Conservation (phyloP, 306 rosid genomes). For the Quercus bicolor region DNA sequence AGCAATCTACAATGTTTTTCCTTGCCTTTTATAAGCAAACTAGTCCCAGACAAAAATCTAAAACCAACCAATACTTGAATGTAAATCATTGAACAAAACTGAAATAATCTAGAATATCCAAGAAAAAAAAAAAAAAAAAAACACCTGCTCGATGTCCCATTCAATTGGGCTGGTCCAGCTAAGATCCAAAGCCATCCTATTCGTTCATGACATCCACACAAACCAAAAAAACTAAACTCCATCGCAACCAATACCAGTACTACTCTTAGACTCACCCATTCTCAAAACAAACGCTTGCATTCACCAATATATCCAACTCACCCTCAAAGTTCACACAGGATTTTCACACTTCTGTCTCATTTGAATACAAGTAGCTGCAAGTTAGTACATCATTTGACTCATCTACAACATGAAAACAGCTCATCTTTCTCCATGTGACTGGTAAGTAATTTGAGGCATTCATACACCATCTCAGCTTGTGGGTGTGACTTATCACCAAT, state of each 20-base stretch:
- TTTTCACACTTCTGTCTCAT: background rate
- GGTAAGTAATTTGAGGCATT: constrained; percentile 51
- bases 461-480: constrained; percentile 43
- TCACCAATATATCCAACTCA: constrained; percentile 37
- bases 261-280: constrained; percentile 14
- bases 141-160: constrained; percentile 92
- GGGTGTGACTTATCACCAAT: constrained; percentile 56
- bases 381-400: constrained; percentile 18
- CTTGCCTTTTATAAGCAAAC: too few relatives aligned
- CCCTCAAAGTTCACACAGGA: background rate
- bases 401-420: constrained; percentile 19
- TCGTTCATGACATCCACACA: too few relatives aligned
- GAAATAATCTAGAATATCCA: background rate
- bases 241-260: too few relatives aligned
- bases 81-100: background rate
- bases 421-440: constrained; percentile 57
- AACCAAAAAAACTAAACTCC: too few relatives aligned
- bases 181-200: constrained; percentile 55
- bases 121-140: background rate
- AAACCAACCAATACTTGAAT: background rate
- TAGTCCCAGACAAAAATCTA: too few relatives aligned
- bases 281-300: constrained; percentile 65
- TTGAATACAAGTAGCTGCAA: background rate
- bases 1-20: too few relatives aligned
- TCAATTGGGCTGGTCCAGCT: constrained; percentile 80